Conservation (phyloP, 2,329 filamentous ascomycete genomes). For the Triangularia verruculosa region DNA sequence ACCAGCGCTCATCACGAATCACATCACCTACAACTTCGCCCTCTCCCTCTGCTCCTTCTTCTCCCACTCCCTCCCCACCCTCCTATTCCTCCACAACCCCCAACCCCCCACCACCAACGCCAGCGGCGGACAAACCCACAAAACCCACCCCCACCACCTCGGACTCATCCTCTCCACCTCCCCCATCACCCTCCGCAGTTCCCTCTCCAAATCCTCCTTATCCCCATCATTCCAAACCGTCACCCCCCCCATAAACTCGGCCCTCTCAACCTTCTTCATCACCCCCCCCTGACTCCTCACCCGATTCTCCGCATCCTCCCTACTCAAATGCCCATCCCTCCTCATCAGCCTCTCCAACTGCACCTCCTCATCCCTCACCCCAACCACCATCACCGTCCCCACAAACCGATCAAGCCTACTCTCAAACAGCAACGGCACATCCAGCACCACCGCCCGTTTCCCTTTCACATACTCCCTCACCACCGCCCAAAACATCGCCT, state of each 20-base stretch:
- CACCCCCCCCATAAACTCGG: conserved; percentile 60
- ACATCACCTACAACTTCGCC: conserved; percentile 41
- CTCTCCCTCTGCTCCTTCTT: conserved; percentile 49
- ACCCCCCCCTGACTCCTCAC: conserved; percentile 87
- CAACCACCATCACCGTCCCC: conserved; percentile 82
- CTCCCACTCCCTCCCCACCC: conserved; percentile 69
- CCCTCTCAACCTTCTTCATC: conserved; percentile 74
- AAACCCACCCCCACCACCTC: conserved; percentile 77
- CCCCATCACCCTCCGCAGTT: conserved; percentile 64
- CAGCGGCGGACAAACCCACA: conserved; percentile 69
- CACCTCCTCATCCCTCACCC: conserved; percentile 71
- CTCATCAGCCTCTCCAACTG: conserved; percentile 78
- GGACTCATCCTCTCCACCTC: conserved; percentile 64
- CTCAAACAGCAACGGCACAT: conserved; percentile 91
- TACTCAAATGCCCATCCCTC: conserved; percentile 72
- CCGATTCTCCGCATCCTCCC: conserved; percentile 84
- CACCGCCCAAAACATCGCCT: conserved; percentile 75
- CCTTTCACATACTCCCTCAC: conserved; percentile 71
- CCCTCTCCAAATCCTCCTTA: conserved; percentile 63
- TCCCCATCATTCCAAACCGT: conserved; percentile 90
- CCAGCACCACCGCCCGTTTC: conserved; percentile 84
- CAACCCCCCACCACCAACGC: conserved; percentile 66
- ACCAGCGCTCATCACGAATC: no score
- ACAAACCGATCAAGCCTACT: conserved; percentile 81
- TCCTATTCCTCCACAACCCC: conserved; percentile 70